Conservation (phyloP, 2,329 filamentous ascomycete species). For the Sporothrix protearum region DNA sequence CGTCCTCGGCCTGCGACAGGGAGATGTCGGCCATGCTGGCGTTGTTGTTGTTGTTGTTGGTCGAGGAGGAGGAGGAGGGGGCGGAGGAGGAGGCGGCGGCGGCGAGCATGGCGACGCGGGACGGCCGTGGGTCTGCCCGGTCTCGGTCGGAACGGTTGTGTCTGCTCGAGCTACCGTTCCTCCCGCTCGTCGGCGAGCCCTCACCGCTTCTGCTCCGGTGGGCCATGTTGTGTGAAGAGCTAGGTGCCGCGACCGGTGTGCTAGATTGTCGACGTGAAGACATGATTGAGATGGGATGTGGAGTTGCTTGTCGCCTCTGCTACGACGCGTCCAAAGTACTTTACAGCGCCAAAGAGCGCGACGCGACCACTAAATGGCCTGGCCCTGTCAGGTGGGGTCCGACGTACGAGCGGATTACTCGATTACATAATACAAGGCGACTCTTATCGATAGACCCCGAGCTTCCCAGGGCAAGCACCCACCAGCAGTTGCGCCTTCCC, state of each 20-base stretch:
- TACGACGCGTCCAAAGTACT: not conserved
- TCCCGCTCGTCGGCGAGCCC: not conserved
- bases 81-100: too few species aligned
- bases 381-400: not conserved
- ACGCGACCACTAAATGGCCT: not conserved
- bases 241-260: not conserved
- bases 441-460: not conserved
- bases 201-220: not conserved
- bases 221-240: not conserved
- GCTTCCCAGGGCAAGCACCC: not conserved
- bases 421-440: not conserved
- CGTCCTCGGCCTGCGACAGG: slow-evolving; percentile 25
- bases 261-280: not conserved
- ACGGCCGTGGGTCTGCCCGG: not conserved
- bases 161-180: not conserved
- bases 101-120: not conserved
- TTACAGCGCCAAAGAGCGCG: not conserved
- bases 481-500: not conserved
- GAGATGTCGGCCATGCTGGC: slow-evolving; percentile 30
- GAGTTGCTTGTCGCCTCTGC: too few species aligned
- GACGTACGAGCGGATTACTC: not conserved
- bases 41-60: not conserved
- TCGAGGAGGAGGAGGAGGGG: too few species aligned
- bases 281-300: not conserved
- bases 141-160: not conserved